phyloP scores from a whole-genome alignment of 768 basidiomycete species.

The Lyophyllum semitale region DNA sequence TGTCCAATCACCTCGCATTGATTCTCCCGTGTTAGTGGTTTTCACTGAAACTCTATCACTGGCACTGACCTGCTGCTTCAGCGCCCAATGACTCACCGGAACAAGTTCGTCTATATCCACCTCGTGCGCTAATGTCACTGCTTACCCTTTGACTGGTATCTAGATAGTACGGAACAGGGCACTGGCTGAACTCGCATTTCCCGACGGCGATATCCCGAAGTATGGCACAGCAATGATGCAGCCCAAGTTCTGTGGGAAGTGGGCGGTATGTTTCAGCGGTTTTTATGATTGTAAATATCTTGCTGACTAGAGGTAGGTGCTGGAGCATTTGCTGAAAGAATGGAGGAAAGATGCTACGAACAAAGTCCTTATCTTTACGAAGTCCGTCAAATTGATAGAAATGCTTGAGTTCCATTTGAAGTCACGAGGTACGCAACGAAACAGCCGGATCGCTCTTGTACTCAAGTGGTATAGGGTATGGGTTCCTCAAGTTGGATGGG shows the following conservation, averaged over 20 bases:
- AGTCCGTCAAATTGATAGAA: slow-evolving; percentile 85
- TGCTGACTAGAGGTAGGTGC: slow-evolving; percentile 44
- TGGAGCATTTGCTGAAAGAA: slow-evolving; percentile 64
- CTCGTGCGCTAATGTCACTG: neutral
- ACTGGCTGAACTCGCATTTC: slow-evolving; percentile 64
- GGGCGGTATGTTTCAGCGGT: slow-evolving; percentile 54
- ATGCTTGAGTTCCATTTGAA: slow-evolving; percentile 80
- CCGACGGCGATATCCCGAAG: slow-evolving; percentile 53
- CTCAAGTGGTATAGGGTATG: slow-evolving; percentile 39
- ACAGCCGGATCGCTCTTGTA: neutral
- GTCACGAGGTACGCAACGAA: slow-evolving; percentile 43
- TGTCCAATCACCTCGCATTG: slow-evolving; percentile 86
- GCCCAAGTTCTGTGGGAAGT: slow-evolving; percentile 80
- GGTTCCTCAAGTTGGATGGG: slow-evolving; percentile 82
- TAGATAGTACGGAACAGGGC: slow-evolving; percentile 53
- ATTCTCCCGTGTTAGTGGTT: slow-evolving; percentile 71
- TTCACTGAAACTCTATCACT: neutral
- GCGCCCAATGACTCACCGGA: slow-evolving; percentile 69
- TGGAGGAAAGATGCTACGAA: slow-evolving; percentile 68
- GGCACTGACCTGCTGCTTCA: slow-evolving; percentile 26
- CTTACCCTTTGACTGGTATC: neutral
- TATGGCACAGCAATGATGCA: slow-evolving; percentile 65
- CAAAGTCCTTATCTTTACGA: slow-evolving; percentile 94
- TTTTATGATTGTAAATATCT: too few relatives aligned
- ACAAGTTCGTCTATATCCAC: slow-evolving; percentile 45